Conservation (phyloP, 2,329 filamentous ascomycete species). For the Leptosphaerulina australis region DNA sequence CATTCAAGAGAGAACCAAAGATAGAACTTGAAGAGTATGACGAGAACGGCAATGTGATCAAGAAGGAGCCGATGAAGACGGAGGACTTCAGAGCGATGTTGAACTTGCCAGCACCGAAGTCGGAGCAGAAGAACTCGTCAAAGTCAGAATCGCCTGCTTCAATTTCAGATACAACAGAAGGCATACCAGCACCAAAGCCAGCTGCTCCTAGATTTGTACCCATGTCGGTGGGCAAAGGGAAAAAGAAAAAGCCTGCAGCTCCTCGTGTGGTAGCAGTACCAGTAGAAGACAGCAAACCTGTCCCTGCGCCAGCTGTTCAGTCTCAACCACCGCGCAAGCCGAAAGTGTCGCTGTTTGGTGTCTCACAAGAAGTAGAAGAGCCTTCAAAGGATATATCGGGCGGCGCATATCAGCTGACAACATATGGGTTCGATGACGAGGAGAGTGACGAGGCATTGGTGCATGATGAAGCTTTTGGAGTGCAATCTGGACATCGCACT, state of each 20-base stretch:
- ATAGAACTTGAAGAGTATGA: slow-evolving; percentile 42
- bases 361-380: slow-evolving; percentile 54
- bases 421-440: slow-evolving; percentile 37
- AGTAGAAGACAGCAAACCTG: slow-evolving; percentile 2
- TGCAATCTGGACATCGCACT: slow-evolving; percentile 14
- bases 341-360: slow-evolving; percentile 73
- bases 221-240: slow-evolving; percentile 78
- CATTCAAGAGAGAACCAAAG: slow-evolving; percentile 71
- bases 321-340: slow-evolving; percentile 54
- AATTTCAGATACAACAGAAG: slow-evolving; percentile 59
- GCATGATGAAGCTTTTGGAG: slow-evolving; percentile 2
- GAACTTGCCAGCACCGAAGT: slow-evolving; percentile 43
- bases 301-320: slow-evolving; percentile 16
- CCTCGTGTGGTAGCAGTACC: slow-evolving; percentile 16
- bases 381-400: slow-evolving; percentile 22
- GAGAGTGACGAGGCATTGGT: slow-evolving; percentile 24
- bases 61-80: slow-evolving; percentile 38
- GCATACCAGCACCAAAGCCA: slow-evolving; percentile 64
- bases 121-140: slow-evolving; percentile 40
- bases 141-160: slow-evolving; percentile 4
- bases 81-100: slow-evolving; percentile 43
- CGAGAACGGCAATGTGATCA: slow-evolving; percentile 43
- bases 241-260: slow-evolving; percentile 51
- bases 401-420: slow-evolving; percentile 48
- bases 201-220: slow-evolving; percentile 87